Conservation (phyloP, 371 early-diverging fungal genomes). For the Dichotomocladium elegans region DNA sequence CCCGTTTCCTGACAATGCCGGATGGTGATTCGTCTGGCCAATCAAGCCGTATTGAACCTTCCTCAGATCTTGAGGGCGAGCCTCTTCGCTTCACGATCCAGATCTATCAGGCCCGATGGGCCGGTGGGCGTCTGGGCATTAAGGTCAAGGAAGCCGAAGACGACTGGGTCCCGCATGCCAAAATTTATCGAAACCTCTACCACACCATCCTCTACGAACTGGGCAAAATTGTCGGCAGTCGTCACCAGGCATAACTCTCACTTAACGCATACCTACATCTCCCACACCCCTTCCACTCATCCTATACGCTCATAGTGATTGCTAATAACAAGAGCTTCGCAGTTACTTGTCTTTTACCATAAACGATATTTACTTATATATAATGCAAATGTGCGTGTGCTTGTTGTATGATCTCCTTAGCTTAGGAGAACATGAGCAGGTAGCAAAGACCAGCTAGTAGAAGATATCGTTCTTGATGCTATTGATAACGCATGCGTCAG, state of each 20-base stretch:
- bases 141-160: slow-evolving; percentile 34
- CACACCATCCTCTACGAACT: slow-evolving; percentile 24
- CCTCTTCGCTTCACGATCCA: slow-evolving; percentile 22
- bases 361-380: no score
- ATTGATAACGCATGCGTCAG: background rate
- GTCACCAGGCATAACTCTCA: background rate
- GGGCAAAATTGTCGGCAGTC: slow-evolving; percentile 11
- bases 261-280: background rate
- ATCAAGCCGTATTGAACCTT: slow-evolving; percentile 8
- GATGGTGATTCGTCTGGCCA: background rate
- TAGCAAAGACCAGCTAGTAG: no score
- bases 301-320: no score
- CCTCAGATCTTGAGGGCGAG: slow-evolving; percentile 5
- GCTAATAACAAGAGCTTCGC: no score
- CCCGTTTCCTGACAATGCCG: slow-evolving; percentile 1
- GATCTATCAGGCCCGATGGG: slow-evolving; percentile 41
- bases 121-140: slow-evolving; percentile 33
- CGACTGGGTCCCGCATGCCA: slow-evolving; percentile 12
- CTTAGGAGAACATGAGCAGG: no score
- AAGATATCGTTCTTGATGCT: slow-evolving; percentile 2
- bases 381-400: background rate
- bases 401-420: background rate
- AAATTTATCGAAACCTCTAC: slow-evolving; percentile 19
- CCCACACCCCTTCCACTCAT: background rate
- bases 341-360: no score